Evolutionary conservation across 495 filamentous ascomycete genomes (phyloP).

Genomic region (Hypoxylon subgilvum): DNA sequence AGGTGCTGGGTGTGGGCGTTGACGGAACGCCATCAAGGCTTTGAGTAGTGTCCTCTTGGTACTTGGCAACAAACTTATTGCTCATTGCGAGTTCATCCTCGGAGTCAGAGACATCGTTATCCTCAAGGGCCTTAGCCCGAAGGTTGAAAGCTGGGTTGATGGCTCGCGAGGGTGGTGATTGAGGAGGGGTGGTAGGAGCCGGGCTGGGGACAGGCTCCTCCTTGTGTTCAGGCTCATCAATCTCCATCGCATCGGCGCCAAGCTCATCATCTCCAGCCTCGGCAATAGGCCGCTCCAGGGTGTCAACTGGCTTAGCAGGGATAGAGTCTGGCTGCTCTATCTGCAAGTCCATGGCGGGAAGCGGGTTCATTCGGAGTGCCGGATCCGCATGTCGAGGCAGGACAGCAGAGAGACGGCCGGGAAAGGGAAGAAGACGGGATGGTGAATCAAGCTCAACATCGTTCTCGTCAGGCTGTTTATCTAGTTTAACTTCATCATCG

Average conservation of each 20-base stretch:
- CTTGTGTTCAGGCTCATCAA: conserved; percentile 39
- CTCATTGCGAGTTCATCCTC: conserved; percentile 59
- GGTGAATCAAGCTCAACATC: conserved; percentile 41
- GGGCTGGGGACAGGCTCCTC: conserved; percentile 9
- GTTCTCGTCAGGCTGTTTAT: conserved; percentile 14
- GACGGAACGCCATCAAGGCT: conserved; percentile 36
- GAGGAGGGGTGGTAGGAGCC: conserved; percentile 40
- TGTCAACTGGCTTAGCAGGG: not conserved
- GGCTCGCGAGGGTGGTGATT: conserved; percentile 38
- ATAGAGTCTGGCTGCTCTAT: conserved; percentile 7
- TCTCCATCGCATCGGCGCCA: conserved; percentile 43
- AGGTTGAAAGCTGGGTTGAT: conserved; percentile 41
- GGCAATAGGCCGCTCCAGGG: conserved; percentile 36
- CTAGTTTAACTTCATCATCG: conserved; percentile 18
- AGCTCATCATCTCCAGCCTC: conserved; percentile 45
- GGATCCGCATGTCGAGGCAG: conserved; percentile 57
- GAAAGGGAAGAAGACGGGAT: conserved; percentile 49
- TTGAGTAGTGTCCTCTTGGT: conserved; percentile 34
- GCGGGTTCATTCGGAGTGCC: conserved; percentile 39
- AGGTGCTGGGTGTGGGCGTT: conserved; percentile 44
- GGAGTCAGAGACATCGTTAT: conserved; percentile 55
- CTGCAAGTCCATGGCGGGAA: conserved; percentile 21
- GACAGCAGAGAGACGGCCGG: conserved; percentile 59
- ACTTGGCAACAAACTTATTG: conserved; percentile 15
- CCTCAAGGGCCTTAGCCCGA: conserved; percentile 46